Percentiles rank a stretch among this genome's conserved stretches.
Evolutionary conservation across 2,329 filamentous ascomycete genomes (phyloP).

Genomic region (Dactylellina sp.): DNA sequence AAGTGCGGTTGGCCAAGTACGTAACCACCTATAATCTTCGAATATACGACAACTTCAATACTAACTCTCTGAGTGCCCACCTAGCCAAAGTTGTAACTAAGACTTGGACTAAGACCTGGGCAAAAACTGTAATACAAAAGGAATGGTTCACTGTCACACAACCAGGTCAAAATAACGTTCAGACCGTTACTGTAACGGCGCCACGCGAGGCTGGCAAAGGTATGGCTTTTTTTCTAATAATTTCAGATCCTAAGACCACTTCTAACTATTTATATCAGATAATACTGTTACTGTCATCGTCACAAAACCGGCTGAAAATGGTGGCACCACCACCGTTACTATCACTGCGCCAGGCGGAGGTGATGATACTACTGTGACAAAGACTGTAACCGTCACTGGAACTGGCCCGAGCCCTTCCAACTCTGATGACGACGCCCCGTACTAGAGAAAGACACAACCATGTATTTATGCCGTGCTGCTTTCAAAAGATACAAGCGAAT

Average conservation of each 20-base stretch:
- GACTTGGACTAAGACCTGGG: conserved; percentile 15
- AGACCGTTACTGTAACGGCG: not conserved
- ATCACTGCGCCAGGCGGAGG: not conserved
- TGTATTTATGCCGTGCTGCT: too few species aligned
- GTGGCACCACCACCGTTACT: not conserved
- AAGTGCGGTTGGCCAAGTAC: conserved; percentile 30
- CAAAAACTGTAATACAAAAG: not conserved
- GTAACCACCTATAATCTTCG: not conserved
- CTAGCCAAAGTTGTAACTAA: conserved; percentile 2
- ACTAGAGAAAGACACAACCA: too few species aligned
- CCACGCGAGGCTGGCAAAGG: too few species aligned
- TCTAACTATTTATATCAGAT: not conserved
- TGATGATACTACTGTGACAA: too few species aligned
- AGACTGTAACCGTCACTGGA: not conserved
- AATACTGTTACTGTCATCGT: not conserved
- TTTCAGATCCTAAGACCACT: too few species aligned
- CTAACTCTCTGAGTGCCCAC: not conserved
- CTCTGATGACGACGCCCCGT: not conserved
- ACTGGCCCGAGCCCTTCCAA: not conserved
- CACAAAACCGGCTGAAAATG: not conserved
- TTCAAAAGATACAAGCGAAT: too few species aligned
- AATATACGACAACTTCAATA: not conserved
- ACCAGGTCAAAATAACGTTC: not conserved
- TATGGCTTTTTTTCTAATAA: too few species aligned
- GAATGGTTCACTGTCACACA: not conserved